Evolutionary conservation across 2,329 filamentous ascomycete genomes (phyloP).

Genomic region (Teratosphaeria viscida): DNA sequence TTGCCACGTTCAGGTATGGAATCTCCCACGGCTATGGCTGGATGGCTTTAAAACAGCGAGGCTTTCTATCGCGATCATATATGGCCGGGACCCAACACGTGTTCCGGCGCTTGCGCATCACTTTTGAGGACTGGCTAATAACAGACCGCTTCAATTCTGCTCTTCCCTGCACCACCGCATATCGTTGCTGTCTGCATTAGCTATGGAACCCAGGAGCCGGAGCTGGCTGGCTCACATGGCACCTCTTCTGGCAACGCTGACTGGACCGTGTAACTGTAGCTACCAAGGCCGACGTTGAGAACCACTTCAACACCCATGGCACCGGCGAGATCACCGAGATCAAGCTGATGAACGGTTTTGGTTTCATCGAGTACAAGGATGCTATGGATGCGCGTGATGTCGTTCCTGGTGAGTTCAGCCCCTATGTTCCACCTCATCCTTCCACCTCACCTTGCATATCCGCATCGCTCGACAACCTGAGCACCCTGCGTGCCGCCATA

Average conservation of each 20-base stretch:
- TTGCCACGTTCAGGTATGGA: conserved; percentile 69
- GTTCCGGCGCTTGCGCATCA: conserved; percentile 8
- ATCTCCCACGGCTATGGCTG: conserved; percentile 17
- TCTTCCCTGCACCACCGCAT: conserved; percentile 2
- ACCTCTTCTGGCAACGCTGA: conserved; percentile 32
- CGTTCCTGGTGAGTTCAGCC: conserved; percentile 67
- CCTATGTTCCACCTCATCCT: conserved; percentile 3
- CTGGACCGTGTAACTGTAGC: conserved; percentile 48
- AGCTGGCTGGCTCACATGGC: conserved; percentile 12
- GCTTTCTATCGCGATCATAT: background rate
- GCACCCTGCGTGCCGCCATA: background rate
- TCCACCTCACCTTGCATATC: background rate
- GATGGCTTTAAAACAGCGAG: conserved; percentile 7
- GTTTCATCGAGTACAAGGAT: conserved; percentile 99
- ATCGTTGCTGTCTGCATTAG: conserved; percentile 1
- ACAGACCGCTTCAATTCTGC: conserved; percentile 5
- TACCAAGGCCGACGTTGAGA: conserved; percentile 93
- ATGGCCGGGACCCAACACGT: background rate
- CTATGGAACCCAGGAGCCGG: conserved; percentile 17
- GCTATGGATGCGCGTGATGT: conserved; percentile 96
- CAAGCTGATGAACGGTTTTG: conserved; percentile 99
- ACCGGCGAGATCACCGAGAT: conserved; percentile 97
- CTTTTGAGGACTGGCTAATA: conserved; percentile 12
- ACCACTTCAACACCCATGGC: conserved; percentile 90
- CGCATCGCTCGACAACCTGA: background rate